Evolutionary conservation across 768 basidiomycete genomes (phyloP).

Genomic region (Pulveroboletus sp.): DNA sequence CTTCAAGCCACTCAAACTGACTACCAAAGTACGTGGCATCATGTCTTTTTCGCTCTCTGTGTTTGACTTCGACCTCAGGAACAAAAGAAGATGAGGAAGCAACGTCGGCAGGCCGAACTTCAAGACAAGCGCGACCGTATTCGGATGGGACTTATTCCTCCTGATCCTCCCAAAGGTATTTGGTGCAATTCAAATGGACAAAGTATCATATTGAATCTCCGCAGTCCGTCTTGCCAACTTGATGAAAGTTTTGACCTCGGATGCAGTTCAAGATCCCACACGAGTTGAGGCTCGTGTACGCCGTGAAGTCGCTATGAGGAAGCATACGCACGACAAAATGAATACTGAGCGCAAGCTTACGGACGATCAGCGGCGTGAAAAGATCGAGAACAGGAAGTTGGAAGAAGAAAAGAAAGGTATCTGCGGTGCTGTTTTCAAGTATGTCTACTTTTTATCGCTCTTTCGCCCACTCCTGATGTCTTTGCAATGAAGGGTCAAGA

Average conservation of each 20-base stretch:
- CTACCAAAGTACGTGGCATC: conserved; percentile 59
- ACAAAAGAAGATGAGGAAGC: conserved; percentile 95
- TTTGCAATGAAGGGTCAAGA: conserved; percentile 60
- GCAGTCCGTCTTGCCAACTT: conserved; percentile 89
- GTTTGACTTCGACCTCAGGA: conserved; percentile 42
- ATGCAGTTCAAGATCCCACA: conserved; percentile 96
- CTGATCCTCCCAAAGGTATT: conserved; percentile 90
- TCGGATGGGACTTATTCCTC: conserved; percentile 92
- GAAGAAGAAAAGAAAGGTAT: conserved; percentile 86
- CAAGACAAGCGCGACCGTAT: conserved; percentile 94
- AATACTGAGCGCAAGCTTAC: conserved; percentile 90
- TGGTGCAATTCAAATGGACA: neutral
- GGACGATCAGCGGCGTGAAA: conserved; percentile 84
- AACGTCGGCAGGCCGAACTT: conserved; percentile 79
- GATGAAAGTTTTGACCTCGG: conserved; percentile 96
- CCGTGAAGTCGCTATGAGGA: conserved; percentile 87
- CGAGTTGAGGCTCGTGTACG: conserved; percentile 94
- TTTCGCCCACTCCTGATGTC: neutral
- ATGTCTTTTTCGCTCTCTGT: neutral
- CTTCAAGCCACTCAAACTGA: conserved; percentile 87
- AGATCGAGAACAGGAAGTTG: conserved; percentile 76
- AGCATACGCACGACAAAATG: conserved; percentile 87
- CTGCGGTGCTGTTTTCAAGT: conserved; percentile 89
- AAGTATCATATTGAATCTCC: neutral
- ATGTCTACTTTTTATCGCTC: conserved; percentile 29